Base-by-base conservation (phyloP, 179 eudicot species). In the Corrigiola litoralis region DNA sequence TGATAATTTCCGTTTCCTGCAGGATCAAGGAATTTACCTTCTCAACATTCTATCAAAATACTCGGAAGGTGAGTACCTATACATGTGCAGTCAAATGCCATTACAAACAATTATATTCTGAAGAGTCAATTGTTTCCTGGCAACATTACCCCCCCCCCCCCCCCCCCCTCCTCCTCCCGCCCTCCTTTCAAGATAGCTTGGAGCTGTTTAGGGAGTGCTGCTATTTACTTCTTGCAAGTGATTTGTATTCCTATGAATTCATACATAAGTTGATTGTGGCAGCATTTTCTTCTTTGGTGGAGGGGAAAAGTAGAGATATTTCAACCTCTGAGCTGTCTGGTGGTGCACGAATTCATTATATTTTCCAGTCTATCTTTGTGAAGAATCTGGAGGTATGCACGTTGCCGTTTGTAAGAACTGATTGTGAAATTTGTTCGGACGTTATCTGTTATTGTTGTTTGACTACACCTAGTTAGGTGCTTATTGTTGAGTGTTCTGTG, bases 341-440 rank as follows among this genome's bases (percentile, higher is more conserved):
- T 36, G 89, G 89, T 46, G 89, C 89, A 42, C 69, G 89, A 62
- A 78, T 84, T 67, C 86, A 82, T 61, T 77, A 70, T 51, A 84
- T 84, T 47, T 84, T 84, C 61, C 88, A 84, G 70, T 81, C 84
- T 36, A 84, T 84, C 62, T 84, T 81, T 75, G 86, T 81, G 47
- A 79, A 71, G 70, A 75, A 77, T 60, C 78, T 85, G 63, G 89
- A 84, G 89, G 87, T 80, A 56, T 49, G 62, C 20, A 58, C 48
- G 71, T 51, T 50, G n/a, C 64, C 32, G 29, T 60, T 17, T 55
- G n/a, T 27, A 18, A 44, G 50, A 23, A 41, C 28, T 10, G 13
- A n/a, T 13, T 50, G n/a, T 49, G 53, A 29, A 45, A 49, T 17
- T 18, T 38, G 12, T 57, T 12, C 21, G 53, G 29, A 50, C 46